These are phyloP conservation scores for Psilocybe tampanensis DNA, from an alignment of 768 basidiomycete genomes.

Conservation along the genomic window DNA sequence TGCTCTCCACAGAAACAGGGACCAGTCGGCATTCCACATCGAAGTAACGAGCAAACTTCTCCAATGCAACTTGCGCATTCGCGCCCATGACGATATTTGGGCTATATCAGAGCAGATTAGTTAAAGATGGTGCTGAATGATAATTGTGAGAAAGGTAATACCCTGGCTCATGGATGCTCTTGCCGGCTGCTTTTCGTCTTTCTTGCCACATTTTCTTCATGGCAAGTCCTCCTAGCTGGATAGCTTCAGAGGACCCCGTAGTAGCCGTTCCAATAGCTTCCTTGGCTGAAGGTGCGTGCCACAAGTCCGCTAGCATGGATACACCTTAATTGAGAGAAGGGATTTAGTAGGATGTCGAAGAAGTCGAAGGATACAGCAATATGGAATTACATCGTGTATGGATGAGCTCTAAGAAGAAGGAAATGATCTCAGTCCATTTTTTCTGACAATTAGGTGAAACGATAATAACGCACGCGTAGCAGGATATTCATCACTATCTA, in stretches of 20 bases:
- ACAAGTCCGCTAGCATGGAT: slow-evolving; percentile 60
- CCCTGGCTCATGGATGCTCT: slow-evolving; percentile 81
- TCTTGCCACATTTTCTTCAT: slow-evolving; percentile 76
- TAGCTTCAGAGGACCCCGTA: slow-evolving; percentile 72
- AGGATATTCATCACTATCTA: slow-evolving; percentile 60
- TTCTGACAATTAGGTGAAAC: background rate
- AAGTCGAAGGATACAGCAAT: background rate
- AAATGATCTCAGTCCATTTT: background rate
- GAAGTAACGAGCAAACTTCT: slow-evolving; percentile 73
- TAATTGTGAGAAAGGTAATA: slow-evolving; percentile 20
- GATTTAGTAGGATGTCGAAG: background rate
- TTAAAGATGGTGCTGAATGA: background rate
- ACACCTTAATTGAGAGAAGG: slow-evolving; percentile 35
- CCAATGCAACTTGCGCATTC: slow-evolving; percentile 74
- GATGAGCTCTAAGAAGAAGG: slow-evolving; percentile 40
- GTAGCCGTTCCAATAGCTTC: slow-evolving; percentile 72
- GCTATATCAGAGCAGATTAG: slow-evolving; percentile 25
- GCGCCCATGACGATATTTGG: slow-evolving; percentile 70
- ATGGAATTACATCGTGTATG: slow-evolving; percentile 50
- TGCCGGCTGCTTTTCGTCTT: slow-evolving; percentile 63
- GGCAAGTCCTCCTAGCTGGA: slow-evolving; percentile 74
- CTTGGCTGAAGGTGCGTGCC: slow-evolving; percentile 68
- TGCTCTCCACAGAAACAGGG: slow-evolving; percentile 50
- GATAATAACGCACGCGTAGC: slow-evolving; percentile 51
- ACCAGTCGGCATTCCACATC: slow-evolving; percentile 67